These are phyloP conservation scores for Ceratocystis cubensis DNA, from an alignment of 2,329 filamentous ascomycete genomes.

Conservation along the genomic window DNA sequence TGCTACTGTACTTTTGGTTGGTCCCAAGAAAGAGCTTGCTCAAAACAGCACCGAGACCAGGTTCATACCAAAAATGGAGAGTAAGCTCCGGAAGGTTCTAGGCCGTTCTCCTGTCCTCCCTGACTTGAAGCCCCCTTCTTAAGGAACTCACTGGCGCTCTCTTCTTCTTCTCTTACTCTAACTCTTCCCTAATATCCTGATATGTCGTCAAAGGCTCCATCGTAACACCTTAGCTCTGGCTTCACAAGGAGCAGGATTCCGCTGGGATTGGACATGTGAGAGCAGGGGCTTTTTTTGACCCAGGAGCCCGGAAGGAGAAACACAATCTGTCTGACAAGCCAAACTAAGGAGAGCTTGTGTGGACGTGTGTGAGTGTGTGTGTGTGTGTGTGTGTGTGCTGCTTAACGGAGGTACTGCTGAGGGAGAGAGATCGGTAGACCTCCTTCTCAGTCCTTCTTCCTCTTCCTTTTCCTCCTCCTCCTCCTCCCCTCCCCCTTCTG, in stretches of 20 bases:
- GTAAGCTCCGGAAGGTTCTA: background rate
- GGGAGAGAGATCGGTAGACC: too few relatives aligned
- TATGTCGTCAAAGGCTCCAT: background rate
- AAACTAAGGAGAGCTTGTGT: background rate
- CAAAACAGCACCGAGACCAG: background rate
- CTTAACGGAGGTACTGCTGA: background rate
- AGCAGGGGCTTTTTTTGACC: constrained; percentile 6
- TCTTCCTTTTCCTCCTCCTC: background rate
- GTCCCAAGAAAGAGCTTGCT: background rate
- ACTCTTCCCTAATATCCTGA: background rate
- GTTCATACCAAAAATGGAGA: background rate
- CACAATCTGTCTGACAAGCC: constrained; percentile 4
- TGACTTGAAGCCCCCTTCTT: too few relatives aligned
- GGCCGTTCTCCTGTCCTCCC: background rate
- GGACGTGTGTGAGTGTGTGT: too few relatives aligned
- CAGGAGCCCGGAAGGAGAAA: constrained; percentile 8
- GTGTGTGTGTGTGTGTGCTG: background rate
- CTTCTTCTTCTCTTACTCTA: background rate
- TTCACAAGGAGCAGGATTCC: constrained; percentile 7
- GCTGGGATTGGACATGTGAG: constrained; percentile 8
- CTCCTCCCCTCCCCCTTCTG: background rate
- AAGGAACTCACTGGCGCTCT: background rate
- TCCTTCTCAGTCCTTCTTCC: too few relatives aligned
- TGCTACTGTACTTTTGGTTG: background rate
- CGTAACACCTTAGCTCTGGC: background rate